Conservation (phyloP, 306 rosid genomes). For the Mimosa pudica region DNA sequence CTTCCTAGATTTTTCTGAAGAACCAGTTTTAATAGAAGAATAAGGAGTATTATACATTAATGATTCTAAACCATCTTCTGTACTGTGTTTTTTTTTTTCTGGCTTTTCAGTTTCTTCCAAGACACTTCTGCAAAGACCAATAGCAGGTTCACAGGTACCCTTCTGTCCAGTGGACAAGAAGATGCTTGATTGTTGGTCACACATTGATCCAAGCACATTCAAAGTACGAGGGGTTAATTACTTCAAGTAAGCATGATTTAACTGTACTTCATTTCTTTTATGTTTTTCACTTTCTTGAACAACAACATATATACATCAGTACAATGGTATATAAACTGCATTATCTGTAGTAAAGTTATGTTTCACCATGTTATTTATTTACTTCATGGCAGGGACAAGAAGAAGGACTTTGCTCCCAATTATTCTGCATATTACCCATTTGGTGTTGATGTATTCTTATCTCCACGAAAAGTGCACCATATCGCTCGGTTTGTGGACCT, state of each 20-base stretch:
- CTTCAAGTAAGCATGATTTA: conserved; percentile 61
- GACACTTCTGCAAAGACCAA: conserved; percentile 75
- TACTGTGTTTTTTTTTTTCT: conserved; percentile 5
- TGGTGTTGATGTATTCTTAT: conserved; percentile 94
- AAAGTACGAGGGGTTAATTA: conserved; percentile 85
- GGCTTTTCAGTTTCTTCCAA: conserved; percentile 87
- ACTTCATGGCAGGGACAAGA: conserved; percentile 75
- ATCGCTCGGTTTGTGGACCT: conserved; percentile 83
- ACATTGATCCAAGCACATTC: conserved; percentile 76
- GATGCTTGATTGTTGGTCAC: conserved; percentile 92
- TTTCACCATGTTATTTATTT: conserved; percentile 31
- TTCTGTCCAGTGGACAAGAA: conserved; percentile 89
- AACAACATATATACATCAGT: conserved; percentile 2
- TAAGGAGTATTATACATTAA: neutral
- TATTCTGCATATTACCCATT: conserved; percentile 87
- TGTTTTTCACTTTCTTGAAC: neutral
- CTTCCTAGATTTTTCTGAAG: conserved; percentile 5
- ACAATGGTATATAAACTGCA: neutral
- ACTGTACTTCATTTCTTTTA: conserved; percentile 13
- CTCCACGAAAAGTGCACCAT: conserved; percentile 79
- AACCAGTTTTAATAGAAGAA: conserved; percentile 7
- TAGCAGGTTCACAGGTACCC: conserved; percentile 93
- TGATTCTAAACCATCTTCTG: conserved; percentile 23
- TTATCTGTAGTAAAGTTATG: neutral
- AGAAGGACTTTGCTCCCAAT: conserved; percentile 78